These are phyloP conservation scores for Sarocladium kiliense DNA, from an alignment of 2,329 filamentous ascomycete species.

Conservation along the genomic window DNA sequence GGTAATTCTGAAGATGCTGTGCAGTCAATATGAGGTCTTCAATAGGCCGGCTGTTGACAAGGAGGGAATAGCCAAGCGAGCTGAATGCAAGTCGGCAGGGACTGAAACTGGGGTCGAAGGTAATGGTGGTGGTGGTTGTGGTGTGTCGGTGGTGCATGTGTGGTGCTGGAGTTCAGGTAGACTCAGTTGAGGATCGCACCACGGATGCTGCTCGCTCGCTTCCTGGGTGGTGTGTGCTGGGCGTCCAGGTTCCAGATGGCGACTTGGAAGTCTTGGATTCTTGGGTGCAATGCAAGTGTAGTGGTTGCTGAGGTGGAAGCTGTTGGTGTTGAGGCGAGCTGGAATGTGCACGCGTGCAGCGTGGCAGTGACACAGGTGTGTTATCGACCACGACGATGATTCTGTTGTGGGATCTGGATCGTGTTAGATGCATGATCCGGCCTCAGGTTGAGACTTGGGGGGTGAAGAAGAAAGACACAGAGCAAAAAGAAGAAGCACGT, in stretches of 20 bases:
- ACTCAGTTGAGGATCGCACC: background rate
- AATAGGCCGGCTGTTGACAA: background rate
- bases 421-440: background rate
- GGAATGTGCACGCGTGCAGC: conserved; percentile 4
- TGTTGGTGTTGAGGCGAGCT: background rate
- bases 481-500: background rate
- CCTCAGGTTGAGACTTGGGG: background rate
- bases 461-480: background rate
- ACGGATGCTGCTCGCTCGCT: background rate
- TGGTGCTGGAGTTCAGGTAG: background rate
- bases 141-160: conserved; percentile 4
- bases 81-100: background rate
- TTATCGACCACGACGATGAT: background rate
- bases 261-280: background rate
- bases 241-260: conserved; percentile 7
- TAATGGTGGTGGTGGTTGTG: background rate
- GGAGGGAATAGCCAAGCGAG: conserved; percentile 8
- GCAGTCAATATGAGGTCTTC: background rate
- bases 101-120: conserved; percentile 1
- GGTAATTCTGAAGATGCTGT: background rate
- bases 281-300: too few species aligned
- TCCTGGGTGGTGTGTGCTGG: background rate
- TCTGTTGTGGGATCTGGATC: background rate
- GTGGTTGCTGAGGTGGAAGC: background rate
- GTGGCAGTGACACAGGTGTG: conserved; percentile 1